These are phyloP conservation scores for Musa itinerans DNA, from an alignment of 176 grass and related monocot species.

Conservation along the genomic window DNA sequence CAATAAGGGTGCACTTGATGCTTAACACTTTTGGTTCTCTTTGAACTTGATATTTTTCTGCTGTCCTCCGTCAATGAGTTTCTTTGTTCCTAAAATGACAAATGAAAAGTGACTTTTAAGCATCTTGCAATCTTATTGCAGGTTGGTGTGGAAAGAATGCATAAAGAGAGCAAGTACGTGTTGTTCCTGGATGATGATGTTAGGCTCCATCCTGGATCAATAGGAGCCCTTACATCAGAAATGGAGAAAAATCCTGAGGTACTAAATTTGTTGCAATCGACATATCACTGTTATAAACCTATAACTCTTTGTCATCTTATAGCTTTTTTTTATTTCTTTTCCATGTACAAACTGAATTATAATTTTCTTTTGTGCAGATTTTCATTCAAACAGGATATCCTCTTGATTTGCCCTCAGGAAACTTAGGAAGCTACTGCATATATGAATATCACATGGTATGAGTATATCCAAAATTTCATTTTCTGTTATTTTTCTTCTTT, in stretches of 20 bases:
- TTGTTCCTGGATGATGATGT: constrained; percentile 99
- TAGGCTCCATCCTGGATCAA: constrained; percentile 89
- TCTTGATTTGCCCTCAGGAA: constrained; percentile 98
- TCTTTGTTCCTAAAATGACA: neutral
- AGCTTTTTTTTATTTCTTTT: neutral
- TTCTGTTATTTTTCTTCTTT: neutral
- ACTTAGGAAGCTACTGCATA: constrained; percentile 99
- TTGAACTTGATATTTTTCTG: too few relatives aligned
- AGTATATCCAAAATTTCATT: constrained; percentile 3
- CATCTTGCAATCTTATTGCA: constrained; percentile 29
- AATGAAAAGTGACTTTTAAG: neutral
- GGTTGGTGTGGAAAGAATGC: constrained; percentile 94
- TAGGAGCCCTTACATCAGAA: constrained; percentile 90
- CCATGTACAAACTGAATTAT: neutral
- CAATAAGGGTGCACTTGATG: neutral
- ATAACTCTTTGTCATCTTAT: neutral
- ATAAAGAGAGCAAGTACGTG: constrained; percentile 90
- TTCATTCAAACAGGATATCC: constrained; percentile 99
- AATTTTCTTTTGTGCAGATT: constrained; percentile 39
- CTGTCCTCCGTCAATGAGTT: neutral
- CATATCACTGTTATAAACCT: neutral
- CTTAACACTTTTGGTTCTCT: neutral
- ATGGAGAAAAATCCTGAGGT: constrained; percentile 96
- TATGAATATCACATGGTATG: constrained; percentile 99
- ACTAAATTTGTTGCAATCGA: constrained; percentile 22